These are phyloP conservation scores for Aurantiochytrium sp. DNA, from an alignment of 108 stramenopile genomes.

Conservation along the genomic window DNA sequence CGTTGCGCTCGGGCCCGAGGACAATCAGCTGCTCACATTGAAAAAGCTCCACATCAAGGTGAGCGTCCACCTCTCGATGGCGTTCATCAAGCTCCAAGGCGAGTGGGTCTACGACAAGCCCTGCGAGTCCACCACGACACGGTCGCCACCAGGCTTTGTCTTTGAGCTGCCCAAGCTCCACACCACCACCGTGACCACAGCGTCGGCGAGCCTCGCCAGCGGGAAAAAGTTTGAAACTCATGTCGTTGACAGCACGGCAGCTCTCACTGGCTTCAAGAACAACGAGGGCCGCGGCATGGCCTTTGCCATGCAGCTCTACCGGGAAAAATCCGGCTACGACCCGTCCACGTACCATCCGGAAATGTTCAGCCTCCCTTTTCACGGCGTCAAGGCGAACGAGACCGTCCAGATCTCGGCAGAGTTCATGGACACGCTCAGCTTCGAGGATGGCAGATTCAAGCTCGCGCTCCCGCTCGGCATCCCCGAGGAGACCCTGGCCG, in stretches of 20 bases:
- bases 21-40: neutral
- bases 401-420: neutral
- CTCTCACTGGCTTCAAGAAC: neutral
- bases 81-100: neutral
- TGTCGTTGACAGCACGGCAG: neutral
- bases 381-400: neutral
- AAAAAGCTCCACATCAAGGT: neutral
- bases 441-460: neutral
- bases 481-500: neutral
- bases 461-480: neutral
- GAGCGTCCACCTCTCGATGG: neutral
- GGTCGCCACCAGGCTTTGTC: neutral
- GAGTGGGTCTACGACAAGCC: neutral
- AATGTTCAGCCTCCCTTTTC: conserved; percentile 1
- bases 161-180: neutral
- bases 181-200: neutral
- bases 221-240: neutral
- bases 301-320: neutral
- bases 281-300: conserved; percentile 22
- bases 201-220: neutral
- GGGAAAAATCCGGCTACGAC: neutral
- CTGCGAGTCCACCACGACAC: neutral
- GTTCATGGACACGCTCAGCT: neutral
- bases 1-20: neutral
- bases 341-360: neutral